Base-by-base conservation (phyloP, 805 yeast genomes). In the Clavispora phyllophila region DNA sequence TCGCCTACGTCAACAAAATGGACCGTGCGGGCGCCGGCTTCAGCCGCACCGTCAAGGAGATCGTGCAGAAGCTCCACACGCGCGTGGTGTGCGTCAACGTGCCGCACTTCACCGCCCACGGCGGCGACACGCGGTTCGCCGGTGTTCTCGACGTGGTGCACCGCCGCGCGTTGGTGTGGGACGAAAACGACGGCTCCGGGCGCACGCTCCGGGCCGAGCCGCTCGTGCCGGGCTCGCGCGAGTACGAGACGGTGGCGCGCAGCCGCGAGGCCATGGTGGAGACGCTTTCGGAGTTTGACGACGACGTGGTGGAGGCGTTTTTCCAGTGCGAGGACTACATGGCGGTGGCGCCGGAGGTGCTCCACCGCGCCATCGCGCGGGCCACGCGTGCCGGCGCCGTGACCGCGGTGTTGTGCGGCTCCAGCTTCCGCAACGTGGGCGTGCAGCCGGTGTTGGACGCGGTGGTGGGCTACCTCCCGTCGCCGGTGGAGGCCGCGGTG, bases 21-120 rank as follows among this genome's bases (percentile, higher is more conserved):
- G 99, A 93, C 65, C 74, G 98, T 46, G 84, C 82, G 13, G 99
- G 99, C 17, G 96, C 98, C 1, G 96, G 97, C 0, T 93, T 81
- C 59, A 82, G 96, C 48, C 71, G 96, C 43, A 87, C 97, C 0
- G 95, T 88, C 5, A 81, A 80, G 50, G 97, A 91, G 52, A 75
- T 93, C 20, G 84, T 88, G 12, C 64, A 80, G 17, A 85, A 86
- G 55, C 67, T 93, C 44, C 79, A 79, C 14, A 87, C 96, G 0
- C 72, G 83, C 29, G 88, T 83, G 1, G 84, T 82, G 0, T 60
- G 89, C 26, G 70, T 87, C n/a, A 89, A 84, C 47, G 65, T 86
- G 9, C 99, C 99, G 0, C 75, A 78, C 49, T 89, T 86, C 55
- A 73, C 56, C 36, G 39, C 47, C 1, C 28, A 33, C 1, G 49